These are phyloP conservation scores for Colletotrichum incanum DNA, from an alignment of 2,329 filamentous ascomycete species.

Conservation along the genomic window DNA sequence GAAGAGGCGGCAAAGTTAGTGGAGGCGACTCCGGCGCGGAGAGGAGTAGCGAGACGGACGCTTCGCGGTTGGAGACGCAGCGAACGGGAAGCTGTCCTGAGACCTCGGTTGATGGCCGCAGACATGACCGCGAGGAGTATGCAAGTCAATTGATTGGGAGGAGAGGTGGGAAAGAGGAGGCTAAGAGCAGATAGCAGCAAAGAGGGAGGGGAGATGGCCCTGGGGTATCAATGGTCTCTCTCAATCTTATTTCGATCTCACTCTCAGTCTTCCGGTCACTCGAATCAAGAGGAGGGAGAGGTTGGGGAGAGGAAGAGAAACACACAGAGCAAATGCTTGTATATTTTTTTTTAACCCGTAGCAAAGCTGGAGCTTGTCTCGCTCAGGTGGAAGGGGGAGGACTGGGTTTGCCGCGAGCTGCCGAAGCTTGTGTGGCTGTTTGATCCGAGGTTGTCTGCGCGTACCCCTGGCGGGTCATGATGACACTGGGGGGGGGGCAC, in stretches of 20 bases:
- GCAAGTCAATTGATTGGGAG: constrained; percentile 37
- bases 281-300: constrained; percentile 5
- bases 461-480: constrained; percentile 41
- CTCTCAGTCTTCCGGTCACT: constrained; percentile 4
- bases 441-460: constrained; percentile 45
- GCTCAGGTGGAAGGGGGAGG: constrained; percentile 29
- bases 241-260: neutral
- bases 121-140: constrained; percentile 60
- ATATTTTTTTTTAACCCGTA: constrained; percentile 19
- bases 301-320: constrained; percentile 2
- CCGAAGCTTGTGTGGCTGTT: constrained; percentile 42
- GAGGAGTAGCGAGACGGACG: constrained; percentile 55
- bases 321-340: neutral
- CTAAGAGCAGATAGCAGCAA: neutral
- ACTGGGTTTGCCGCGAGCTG: constrained; percentile 41
- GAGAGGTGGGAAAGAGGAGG: neutral
- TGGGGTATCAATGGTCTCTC: constrained; percentile 18
- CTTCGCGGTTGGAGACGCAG: constrained; percentile 63
- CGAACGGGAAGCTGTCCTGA: constrained; percentile 70
- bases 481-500: constrained; percentile 16
- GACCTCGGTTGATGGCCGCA: constrained; percentile 65
- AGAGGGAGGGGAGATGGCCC: neutral
- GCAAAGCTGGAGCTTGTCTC: constrained; percentile 25
- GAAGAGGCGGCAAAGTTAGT: constrained; percentile 50
- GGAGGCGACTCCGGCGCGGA: constrained; percentile 55